phyloP scores from a whole-genome alignment of 805 yeast genomes.

The Jamesozyma piceae region DNA sequence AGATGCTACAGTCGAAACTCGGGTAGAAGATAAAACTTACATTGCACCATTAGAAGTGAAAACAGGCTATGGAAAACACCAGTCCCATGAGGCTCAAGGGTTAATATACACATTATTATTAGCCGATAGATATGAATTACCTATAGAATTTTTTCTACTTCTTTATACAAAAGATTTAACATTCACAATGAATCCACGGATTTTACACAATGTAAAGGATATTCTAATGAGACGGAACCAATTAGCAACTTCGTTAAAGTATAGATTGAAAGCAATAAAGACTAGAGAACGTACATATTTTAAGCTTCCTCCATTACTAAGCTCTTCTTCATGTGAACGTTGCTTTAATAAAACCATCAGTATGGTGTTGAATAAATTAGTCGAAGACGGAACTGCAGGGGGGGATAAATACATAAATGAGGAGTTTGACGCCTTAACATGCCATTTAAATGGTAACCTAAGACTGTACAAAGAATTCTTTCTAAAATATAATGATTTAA shows the following conservation, averaged over 20 bases:
- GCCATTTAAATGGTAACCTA: constrained; percentile 34
- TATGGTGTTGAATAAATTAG: constrained; percentile 52
- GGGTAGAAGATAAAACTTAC: constrained; percentile 34
- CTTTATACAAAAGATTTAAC: constrained; percentile 61
- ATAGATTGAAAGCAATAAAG: constrained; percentile 25
- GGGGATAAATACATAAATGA: constrained; percentile 44
- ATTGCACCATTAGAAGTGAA: constrained; percentile 83
- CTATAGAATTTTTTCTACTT: constrained; percentile 54
- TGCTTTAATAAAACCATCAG: constrained; percentile 53
- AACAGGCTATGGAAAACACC: constrained; percentile 58
- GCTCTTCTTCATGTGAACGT: constrained; percentile 47
- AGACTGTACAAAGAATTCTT: constrained; percentile 46
- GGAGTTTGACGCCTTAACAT: constrained; percentile 41
- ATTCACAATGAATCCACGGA: constrained; percentile 45
- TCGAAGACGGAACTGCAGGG: constrained; percentile 49
- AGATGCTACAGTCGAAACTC: constrained; percentile 75
- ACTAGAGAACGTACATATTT: constrained; percentile 12
- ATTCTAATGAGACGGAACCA: constrained; percentile 65
- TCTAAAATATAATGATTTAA: constrained; percentile 60
- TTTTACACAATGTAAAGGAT: constrained; percentile 50
- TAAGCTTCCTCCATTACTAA: constrained; percentile 45
- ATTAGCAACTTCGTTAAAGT: constrained; percentile 49
- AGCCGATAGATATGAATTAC: constrained; percentile 68
- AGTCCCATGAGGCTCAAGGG: constrained; percentile 79
- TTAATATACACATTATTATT: constrained; percentile 69